phyloP scores from a whole-genome alignment of 2,329 filamentous ascomycete genomes.

The Hymenotorrendiella dingleyae region DNA sequence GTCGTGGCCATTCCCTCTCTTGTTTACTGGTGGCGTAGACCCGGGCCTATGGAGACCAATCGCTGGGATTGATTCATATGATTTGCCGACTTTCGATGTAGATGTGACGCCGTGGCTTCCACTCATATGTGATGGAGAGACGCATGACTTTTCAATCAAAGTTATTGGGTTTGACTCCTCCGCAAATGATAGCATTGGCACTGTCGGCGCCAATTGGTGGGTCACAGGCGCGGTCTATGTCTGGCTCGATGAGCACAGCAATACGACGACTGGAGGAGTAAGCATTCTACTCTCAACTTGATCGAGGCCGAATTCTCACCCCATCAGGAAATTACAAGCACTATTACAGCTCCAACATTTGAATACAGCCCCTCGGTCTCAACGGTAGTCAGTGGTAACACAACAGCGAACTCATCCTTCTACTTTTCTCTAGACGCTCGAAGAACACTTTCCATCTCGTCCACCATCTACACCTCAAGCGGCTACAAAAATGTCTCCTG shows the following conservation, averaged over 20 bases:
- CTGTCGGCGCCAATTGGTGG: conserved; percentile 62
- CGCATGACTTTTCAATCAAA: conserved; percentile 62
- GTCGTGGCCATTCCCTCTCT: conserved; percentile 74
- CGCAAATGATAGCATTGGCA: conserved; percentile 42
- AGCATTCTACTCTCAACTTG: conserved; percentile 7
- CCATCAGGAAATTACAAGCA: conserved; percentile 12
- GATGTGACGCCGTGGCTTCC: conserved; percentile 75
- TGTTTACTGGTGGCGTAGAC: conserved; percentile 76
- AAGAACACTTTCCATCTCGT: conserved; percentile 10
- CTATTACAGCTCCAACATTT: conserved; percentile 10
- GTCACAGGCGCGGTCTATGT: conserved; percentile 74
- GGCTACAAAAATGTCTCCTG: conserved; percentile 11
- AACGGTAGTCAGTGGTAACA: conserved; percentile 3
- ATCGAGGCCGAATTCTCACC: conserved; percentile 34
- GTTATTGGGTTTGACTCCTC: conserved; percentile 49
- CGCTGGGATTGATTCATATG: conserved; percentile 72
- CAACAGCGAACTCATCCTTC: not conserved
- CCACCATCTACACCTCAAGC: conserved; percentile 15
- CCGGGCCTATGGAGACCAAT: conserved; percentile 73
- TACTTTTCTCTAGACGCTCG: not conserved
- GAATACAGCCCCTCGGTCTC: conserved; percentile 21
- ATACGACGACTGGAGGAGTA: conserved; percentile 45
- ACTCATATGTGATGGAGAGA: conserved; percentile 56
- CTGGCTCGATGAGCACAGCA: conserved; percentile 53
- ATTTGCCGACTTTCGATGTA: conserved; percentile 73